Base-by-base conservation (phyloP, 169 alveolate genomes). In the Plasmodium fragile region DNA sequence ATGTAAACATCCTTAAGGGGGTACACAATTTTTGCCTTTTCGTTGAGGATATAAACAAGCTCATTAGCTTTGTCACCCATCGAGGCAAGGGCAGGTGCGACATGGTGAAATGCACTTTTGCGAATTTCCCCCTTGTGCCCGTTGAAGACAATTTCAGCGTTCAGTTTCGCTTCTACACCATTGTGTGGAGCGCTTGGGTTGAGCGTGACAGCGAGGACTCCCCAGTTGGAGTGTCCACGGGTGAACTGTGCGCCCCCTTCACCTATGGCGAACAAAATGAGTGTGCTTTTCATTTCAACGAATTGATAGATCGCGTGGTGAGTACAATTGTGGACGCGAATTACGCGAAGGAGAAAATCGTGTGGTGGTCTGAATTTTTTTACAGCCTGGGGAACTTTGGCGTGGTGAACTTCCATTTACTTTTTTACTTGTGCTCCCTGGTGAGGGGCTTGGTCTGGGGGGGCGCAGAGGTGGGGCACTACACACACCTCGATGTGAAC, bases 361-460 rank as follows among this genome's bases (percentile, higher is more conserved):
- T 85, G 18, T 41, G 36, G 77, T 85, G 93, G 93, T 10, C 75
- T 32, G 83, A 73, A 22, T 85, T 85, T 85, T 53, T 85, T 34
- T 53, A 30, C 65, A 73, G 28, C 55, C 16, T 34, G 25, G 59
- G 69, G 70, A 85, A 85, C 7, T 85, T 32, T 52, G 79, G 72
- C 3, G 25, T 52, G 80, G 70, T 85, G 25, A 85, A 85, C 25
- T 85, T 85, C 41, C 93, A 85, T 22, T 11, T 85, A 5, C 80
- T 85, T 25, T 85, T 85, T 75, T 85, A 85, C 36, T 36, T 85
- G 45, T 85, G 93, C 36, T 85, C 93, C 18, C 16, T 85, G 34
- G 8, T 85, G 41, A 75, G 79, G 45, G 30, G 59, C 5, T 28
- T 32, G 39, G 22, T 0, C 30, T 7, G n/a, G 34, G 77, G 49